Base-by-base conservation (phyloP, 768 basidiomycete genomes). In the Suillus sp. region DNA sequence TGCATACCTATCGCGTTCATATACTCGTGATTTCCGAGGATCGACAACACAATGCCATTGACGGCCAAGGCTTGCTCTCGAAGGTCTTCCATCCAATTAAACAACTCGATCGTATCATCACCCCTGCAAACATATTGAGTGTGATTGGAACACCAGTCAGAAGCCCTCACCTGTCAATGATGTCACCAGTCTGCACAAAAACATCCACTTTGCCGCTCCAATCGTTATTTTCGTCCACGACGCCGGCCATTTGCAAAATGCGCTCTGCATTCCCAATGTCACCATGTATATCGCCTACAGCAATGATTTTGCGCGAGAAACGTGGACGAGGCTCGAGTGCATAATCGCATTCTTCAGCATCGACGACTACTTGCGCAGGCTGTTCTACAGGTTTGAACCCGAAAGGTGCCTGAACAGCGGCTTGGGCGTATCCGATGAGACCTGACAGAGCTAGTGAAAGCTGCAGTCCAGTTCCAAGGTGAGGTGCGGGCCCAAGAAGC, bases 131-230 rank as follows among this genome's bases (percentile, higher is more conserved):
- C 25, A 37, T 4, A 27, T 42, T 75, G 34, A 70, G 69, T 40
- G 18, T 43, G 43, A 57, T 45, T n/a, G 37, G 34, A 60, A 20
- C 53, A 8, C 34, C n/a, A 56, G 22, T 59, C 57, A 27, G 6
- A 64, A 40, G 64, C 9, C 20, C 81, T 50, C 64, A 91, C 94
- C 95, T 80, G 77, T 97, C 95, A 61, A 98, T 92, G 37, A 97
- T 95, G 75, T 98, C 95, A 3, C 95, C 96, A 0, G 95, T 97
- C 79, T 99, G 96, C 20, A 97, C 95, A 62, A 98, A 88, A 53
- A 90, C 87, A 71, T 95, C 91, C 1, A 90, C 84, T 34, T 90
- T 79, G 5, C 92, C 94, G 3, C 86, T 85, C 96, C 96, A 99
- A 61, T 88, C 80, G 1, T 88, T 88, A 7, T 83, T 70, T 13